These are phyloP conservation scores for Nakazawaea siamensis DNA, from an alignment of 805 yeast species.

Conservation along the genomic window DNA sequence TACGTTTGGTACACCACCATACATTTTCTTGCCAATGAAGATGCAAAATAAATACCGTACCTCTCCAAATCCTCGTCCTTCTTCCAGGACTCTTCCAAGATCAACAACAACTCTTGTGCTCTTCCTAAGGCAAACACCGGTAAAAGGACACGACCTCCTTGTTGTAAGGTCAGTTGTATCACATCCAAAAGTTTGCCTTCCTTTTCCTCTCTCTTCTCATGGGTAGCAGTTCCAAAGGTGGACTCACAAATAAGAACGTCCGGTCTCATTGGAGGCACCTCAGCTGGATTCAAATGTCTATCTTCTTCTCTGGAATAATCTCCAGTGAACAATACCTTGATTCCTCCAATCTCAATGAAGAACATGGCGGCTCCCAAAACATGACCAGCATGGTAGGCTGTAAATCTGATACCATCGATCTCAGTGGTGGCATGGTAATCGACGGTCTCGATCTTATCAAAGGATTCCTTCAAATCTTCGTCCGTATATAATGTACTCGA, in stretches of 20 bases:
- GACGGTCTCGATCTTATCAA: constrained; percentile 85
- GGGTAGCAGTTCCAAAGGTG: constrained; percentile 96
- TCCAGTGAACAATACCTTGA: constrained; percentile 86
- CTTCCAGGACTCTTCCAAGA: constrained; percentile 93
- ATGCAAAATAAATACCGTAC: constrained; percentile 83
- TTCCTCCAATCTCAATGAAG: constrained; percentile 88
- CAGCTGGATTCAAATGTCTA: constrained; percentile 92
- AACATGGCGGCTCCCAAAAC: constrained; percentile 99
- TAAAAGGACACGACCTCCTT: constrained; percentile 86
- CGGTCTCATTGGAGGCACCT: constrained; percentile 80
- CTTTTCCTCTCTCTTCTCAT: constrained; percentile 81
- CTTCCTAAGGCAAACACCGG: constrained; percentile 97
- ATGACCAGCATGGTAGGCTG: constrained; percentile 99
- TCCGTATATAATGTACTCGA: constrained; percentile 68
- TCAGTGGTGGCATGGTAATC: constrained; percentile 95
- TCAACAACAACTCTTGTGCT: constrained; percentile 87
- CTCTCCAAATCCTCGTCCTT: constrained; percentile 73
- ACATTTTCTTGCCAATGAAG: constrained; percentile 89
- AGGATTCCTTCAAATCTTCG: constrained; percentile 80
- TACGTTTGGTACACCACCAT: constrained; percentile 97
- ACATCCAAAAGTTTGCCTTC: constrained; percentile 74
- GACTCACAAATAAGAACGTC: constrained; percentile 91
- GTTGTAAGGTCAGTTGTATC: constrained; percentile 73
- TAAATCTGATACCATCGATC: constrained; percentile 88
- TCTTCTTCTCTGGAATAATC: constrained; percentile 95